phyloP scores from a whole-genome alignment of 257 asterid genomes.

The Solanum chaucha region DNA sequence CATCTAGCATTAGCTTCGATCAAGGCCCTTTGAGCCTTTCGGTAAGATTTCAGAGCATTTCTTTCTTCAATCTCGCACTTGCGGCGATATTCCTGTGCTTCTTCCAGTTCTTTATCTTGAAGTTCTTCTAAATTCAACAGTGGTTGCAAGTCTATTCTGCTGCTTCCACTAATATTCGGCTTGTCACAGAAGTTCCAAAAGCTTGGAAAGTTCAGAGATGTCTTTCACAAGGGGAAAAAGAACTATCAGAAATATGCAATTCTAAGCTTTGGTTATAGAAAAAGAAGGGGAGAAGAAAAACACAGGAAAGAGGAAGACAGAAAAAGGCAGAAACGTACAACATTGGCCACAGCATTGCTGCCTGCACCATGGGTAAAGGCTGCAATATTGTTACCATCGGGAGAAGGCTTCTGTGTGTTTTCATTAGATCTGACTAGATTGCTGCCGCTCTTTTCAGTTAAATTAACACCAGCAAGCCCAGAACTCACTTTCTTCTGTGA shows the following conservation, averaged over 20 bases:
- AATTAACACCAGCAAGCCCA: slow-evolving; percentile 6
- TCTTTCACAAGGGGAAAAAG: slow-evolving; percentile 1
- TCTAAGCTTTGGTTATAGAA: not conserved
- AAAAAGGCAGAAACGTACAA: not conserved
- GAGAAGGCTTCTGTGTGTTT: not conserved
- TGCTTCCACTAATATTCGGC: slow-evolving; percentile 10
- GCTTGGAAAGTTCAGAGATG: slow-evolving; percentile 1
- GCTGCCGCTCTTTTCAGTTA: not conserved
- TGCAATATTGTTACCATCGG: slow-evolving; percentile 4
- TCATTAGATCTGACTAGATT: slow-evolving; percentile 7
- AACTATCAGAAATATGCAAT: not conserved
- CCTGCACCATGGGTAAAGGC: not conserved
- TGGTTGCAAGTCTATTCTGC: slow-evolving; percentile 13
- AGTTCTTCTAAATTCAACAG: slow-evolving; percentile 30
- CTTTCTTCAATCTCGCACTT: slow-evolving; percentile 38
- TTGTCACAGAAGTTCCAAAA: slow-evolving; percentile 13
- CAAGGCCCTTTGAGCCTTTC: slow-evolving; percentile 39
- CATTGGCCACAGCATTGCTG: slow-evolving; percentile 4
- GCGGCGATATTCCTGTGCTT: slow-evolving; percentile 37
- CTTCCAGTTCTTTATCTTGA: slow-evolving; percentile 42
- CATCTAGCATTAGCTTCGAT: slow-evolving; percentile 41
- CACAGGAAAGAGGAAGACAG: not conserved
- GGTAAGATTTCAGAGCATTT: slow-evolving; percentile 31
- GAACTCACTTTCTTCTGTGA: not conserved
- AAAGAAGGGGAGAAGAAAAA: not conserved